Percentiles rank a stretch among this genome's conserved stretches.
These are phyloP conservation scores for Boletellus ananiceps DNA, from an alignment of 768 basidiomycete species.

Conservation along the genomic window DNA sequence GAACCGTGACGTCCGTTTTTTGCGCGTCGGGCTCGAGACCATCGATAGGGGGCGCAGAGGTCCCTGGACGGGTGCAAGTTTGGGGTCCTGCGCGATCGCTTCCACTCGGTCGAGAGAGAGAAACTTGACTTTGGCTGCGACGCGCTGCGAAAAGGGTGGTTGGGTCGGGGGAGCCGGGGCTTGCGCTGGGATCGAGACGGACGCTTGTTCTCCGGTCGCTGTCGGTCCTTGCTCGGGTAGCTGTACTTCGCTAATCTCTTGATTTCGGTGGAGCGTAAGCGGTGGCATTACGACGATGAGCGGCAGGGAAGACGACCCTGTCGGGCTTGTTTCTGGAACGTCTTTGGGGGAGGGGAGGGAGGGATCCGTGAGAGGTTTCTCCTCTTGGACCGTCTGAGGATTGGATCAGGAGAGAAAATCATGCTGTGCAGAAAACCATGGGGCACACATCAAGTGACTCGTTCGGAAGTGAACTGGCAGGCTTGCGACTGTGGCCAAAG, in stretches of 20 bases:
- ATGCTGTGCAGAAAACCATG: not conserved
- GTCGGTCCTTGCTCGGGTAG: not conserved
- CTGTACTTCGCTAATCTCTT: not conserved
- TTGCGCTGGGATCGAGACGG: not conserved
- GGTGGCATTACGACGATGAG: conserved; percentile 11
- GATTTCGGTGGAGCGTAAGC: conserved; percentile 8
- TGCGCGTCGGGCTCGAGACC: conserved; percentile 13
- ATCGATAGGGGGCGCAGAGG: conserved; percentile 30
- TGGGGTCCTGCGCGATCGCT: conserved; percentile 28
- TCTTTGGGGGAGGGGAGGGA: conserved; percentile 3
- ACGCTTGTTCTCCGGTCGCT: not conserved
- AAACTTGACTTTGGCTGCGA: conserved; percentile 14
- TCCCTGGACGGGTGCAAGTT: conserved; percentile 31
- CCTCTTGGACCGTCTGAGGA: conserved; percentile 14
- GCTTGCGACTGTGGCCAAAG: conserved; percentile 6
- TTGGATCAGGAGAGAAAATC: not conserved
- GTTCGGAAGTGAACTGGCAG: not conserved
- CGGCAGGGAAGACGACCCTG: conserved; percentile 14
- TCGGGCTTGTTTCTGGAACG: conserved; percentile 4
- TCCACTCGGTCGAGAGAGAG: conserved; percentile 25
- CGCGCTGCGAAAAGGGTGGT: conserved; percentile 7
- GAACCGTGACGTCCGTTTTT: conserved; percentile 17
- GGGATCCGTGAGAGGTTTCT: conserved; percentile 15
- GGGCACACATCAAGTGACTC: conserved; percentile 15
- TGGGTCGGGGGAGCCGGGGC: not conserved